Percentiles rank a stretch among this genome's conserved stretches.
Conservation (phyloP, 352 stramenopile genomes). For the Pythium sukuiense region DNA sequence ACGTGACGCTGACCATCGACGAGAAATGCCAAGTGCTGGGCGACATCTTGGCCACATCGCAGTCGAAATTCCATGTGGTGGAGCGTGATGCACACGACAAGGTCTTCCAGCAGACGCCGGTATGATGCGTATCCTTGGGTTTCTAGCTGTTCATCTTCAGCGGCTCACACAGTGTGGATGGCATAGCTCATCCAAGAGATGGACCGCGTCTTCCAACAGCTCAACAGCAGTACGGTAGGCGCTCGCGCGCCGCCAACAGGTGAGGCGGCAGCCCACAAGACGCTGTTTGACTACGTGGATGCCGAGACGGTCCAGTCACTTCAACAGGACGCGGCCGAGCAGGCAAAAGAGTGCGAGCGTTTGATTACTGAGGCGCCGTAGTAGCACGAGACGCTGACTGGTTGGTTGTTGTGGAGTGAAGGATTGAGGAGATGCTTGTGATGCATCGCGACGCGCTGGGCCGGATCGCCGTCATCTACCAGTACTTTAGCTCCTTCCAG, state of each 20-base stretch:
- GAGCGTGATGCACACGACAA: constrained; percentile 46
- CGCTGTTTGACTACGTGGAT: constrained; percentile 85
- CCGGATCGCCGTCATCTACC: constrained; percentile 60
- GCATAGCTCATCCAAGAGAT: constrained; percentile 69
- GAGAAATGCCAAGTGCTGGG: constrained; percentile 69
- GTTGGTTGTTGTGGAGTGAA: constrained; percentile 18
- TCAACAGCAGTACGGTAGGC: constrained; percentile 53
- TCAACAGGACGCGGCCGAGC: constrained; percentile 72
- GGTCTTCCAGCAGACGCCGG: constrained; percentile 61
- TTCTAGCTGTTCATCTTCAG: background rate
- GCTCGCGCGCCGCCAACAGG: constrained; percentile 19
- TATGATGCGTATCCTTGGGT: constrained; percentile 12
- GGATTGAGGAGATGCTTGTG: constrained; percentile 66
- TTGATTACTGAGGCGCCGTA: too few species aligned
- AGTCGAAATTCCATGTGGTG: constrained; percentile 47
- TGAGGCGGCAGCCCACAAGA: constrained; percentile 48
- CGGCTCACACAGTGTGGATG: constrained; percentile 1
- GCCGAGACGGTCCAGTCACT: constrained; percentile 77
- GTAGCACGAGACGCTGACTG: too few species aligned
- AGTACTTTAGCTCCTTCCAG: constrained; percentile 67
- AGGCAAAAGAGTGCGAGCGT: constrained; percentile 54
- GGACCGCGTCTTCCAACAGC: constrained; percentile 69
- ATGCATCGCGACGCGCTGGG: constrained; percentile 61
- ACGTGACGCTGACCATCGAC: constrained; percentile 63
- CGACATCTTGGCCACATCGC: constrained; percentile 63